Percentiles rank a stretch among this genome's conserved stretches.
Conservation (phyloP, 129 eudicot genomes). For the Erigeron canadensis region DNA sequence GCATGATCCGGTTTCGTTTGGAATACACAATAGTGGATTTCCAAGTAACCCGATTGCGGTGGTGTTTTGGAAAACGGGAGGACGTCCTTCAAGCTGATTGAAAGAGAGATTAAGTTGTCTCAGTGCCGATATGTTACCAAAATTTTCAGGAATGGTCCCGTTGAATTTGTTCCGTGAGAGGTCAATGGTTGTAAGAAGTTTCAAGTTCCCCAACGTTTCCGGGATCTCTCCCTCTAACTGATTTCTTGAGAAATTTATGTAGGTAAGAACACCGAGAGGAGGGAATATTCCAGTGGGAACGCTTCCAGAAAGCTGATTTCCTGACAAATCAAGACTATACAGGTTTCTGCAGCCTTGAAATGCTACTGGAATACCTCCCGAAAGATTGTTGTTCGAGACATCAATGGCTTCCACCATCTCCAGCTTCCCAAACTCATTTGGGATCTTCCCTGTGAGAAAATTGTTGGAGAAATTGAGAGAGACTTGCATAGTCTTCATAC, state of each 20-base stretch:
- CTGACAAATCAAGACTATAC: slow-evolving; percentile 56
- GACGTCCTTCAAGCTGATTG: slow-evolving; percentile 73
- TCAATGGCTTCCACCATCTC: slow-evolving; percentile 80
- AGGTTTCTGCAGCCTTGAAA: slow-evolving; percentile 62
- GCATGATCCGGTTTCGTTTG: slow-evolving; percentile 39
- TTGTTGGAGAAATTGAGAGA: slow-evolving; percentile 70
- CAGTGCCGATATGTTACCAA: slow-evolving; percentile 40
- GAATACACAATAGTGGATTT: slow-evolving; percentile 62
- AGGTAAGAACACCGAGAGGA: slow-evolving; percentile 35
- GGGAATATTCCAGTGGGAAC: slow-evolving; percentile 38
- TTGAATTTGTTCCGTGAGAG: slow-evolving; percentile 63
- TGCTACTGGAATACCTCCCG: slow-evolving; percentile 55
- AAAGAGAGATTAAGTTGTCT: slow-evolving; percentile 65
- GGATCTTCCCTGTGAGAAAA: slow-evolving; percentile 50
- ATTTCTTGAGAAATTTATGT: slow-evolving; percentile 62
- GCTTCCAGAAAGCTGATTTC: slow-evolving; percentile 54
- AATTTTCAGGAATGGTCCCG: slow-evolving; percentile 65
- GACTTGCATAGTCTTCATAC: slow-evolving; percentile 59
- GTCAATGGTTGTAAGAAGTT: slow-evolving; percentile 46
- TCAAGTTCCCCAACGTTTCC: slow-evolving; percentile 37
- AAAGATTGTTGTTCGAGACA: slow-evolving; percentile 67
- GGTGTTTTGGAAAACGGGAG: slow-evolving; percentile 50
- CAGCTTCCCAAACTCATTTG: slow-evolving; percentile 57
- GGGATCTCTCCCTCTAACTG: slow-evolving; percentile 67
- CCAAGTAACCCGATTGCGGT: slow-evolving; percentile 50